phyloP scores from a whole-genome alignment of 2,329 filamentous ascomycete genomes.

The Penicillium sp. region DNA sequence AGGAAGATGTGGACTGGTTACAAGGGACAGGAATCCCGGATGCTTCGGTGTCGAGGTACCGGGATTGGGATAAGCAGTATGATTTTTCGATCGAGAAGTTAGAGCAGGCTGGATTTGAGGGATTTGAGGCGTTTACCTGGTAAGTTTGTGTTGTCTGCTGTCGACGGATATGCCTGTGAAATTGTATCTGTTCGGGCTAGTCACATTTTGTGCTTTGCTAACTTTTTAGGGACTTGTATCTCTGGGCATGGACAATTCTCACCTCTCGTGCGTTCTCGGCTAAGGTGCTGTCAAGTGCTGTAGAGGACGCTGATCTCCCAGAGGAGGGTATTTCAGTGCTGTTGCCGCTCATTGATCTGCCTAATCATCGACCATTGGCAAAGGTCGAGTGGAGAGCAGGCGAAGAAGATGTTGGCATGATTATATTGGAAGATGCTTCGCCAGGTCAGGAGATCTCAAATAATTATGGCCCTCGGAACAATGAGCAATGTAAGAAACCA shows the following conservation, averaged over 20 bases:
- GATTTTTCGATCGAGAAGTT: constrained; percentile 32
- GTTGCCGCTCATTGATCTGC: constrained; percentile 69
- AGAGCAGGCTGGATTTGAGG: constrained; percentile 30
- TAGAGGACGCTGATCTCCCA: constrained; percentile 39
- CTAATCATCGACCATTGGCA: constrained; percentile 67
- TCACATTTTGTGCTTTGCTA: constrained; percentile 1
- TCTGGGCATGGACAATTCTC: constrained; percentile 48
- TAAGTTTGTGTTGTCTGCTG: constrained; percentile 20
- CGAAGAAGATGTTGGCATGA: constrained; percentile 38
- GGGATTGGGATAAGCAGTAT: constrained; percentile 40
- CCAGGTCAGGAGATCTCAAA: constrained; percentile 61
- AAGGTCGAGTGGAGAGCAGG: constrained; percentile 59
- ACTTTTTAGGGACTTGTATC: constrained; percentile 43
- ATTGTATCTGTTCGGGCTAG: neutral
- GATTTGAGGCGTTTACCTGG: constrained; percentile 40
- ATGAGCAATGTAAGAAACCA: constrained; percentile 57
- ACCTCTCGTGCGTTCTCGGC: constrained; percentile 46
- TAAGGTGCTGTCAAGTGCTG: constrained; percentile 41
- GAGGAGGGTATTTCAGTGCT: constrained; percentile 67
- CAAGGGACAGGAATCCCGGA: constrained; percentile 37
- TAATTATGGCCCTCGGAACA: constrained; percentile 75
- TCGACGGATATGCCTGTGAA: neutral
- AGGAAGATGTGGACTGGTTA: constrained; percentile 57
- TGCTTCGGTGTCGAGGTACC: constrained; percentile 33
- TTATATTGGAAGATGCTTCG: constrained; percentile 48